A percentile compares a stretch with the other conserved stretches of the same genome.
phyloP scores from a whole-genome alignment of 441 rosid genomes.

The Gossypium trilobum region DNA sequence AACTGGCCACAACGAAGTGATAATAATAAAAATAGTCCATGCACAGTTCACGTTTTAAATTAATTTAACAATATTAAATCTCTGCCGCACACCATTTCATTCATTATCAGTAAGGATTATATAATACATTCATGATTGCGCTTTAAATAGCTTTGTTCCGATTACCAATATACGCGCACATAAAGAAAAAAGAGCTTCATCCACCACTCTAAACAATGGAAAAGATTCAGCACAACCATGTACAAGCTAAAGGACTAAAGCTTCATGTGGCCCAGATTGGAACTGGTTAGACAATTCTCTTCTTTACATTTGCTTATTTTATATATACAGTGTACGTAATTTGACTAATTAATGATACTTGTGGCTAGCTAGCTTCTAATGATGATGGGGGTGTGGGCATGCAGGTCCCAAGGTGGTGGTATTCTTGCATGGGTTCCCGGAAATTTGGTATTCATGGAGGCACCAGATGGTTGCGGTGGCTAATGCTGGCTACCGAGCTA shows the following conservation, averaged over 20 bases:
- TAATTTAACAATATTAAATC: not conserved
- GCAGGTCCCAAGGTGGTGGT: conserved; percentile 28
- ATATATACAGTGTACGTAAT: not conserved
- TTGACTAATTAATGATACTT: not conserved
- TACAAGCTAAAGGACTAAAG: conserved; percentile 28
- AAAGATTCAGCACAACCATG: conserved; percentile 26
- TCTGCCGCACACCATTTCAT: not conserved
- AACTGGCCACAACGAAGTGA: not conserved
- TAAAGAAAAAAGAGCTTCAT: not conserved
- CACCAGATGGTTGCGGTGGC: conserved; percentile 43
- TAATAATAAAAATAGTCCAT: not conserved
- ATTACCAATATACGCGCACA: too few species aligned
- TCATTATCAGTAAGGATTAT: not conserved
- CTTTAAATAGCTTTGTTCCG: not conserved
- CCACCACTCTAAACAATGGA: conserved; percentile 16
- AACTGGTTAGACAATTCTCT: conserved; percentile 18
- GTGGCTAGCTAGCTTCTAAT: not conserved
- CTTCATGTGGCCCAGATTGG: conserved; percentile 42
- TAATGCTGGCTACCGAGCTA: conserved; percentile 31
- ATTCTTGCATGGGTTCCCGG: conserved; percentile 50
- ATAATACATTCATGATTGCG: not conserved
- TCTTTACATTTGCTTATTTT: not conserved
- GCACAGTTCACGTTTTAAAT: not conserved
- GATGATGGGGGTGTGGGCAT: not conserved
- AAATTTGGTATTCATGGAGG: conserved; percentile 51